Conservation (phyloP, 495 filamentous ascomycete genomes). For the Neurospora discreta region DNA sequence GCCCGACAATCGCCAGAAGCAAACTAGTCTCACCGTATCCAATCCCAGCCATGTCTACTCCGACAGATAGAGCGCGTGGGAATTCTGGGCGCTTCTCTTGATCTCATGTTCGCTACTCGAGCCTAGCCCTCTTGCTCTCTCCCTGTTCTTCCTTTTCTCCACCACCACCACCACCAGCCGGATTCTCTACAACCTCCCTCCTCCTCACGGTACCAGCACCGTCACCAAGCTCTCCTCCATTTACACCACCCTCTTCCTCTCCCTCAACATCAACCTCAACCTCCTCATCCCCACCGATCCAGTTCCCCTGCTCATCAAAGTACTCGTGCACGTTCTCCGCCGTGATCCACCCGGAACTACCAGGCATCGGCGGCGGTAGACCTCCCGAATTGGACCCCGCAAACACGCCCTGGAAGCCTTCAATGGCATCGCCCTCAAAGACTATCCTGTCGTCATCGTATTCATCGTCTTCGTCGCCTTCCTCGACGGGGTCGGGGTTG, state of each 20-base stretch:
- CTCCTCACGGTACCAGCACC: constrained; percentile 32
- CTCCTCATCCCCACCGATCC: constrained; percentile 29
- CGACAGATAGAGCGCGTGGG: not conserved
- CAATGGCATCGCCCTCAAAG: constrained; percentile 44
- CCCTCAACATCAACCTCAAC: not conserved
- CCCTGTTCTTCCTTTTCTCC: constrained; percentile 17
- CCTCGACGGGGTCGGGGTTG: constrained; percentile 60
- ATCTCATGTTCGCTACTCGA: constrained; percentile 13
- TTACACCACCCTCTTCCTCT: constrained; percentile 18
- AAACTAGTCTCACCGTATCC: not conserved
- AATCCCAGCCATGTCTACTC: not conserved
- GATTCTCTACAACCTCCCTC: constrained; percentile 27
- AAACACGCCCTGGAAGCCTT: constrained; percentile 36
- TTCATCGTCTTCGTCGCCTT: constrained; percentile 39
- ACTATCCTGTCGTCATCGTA: constrained; percentile 43
- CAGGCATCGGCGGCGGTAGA: constrained; percentile 66
- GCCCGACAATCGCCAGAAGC: not conserved
- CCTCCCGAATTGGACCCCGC: constrained; percentile 36
- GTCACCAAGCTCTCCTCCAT: constrained; percentile 33
- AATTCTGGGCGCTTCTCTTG: not conserved
- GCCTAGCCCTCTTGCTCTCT: constrained; percentile 30
- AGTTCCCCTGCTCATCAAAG: constrained; percentile 45
- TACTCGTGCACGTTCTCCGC: constrained; percentile 85
- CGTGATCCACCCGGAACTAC: constrained; percentile 91
- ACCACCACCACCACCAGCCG: constrained; percentile 13